phyloP scores from a whole-genome alignment of 1,284 basidiomycete species.

The Apiotrichum mycotoxinovorans region DNA sequence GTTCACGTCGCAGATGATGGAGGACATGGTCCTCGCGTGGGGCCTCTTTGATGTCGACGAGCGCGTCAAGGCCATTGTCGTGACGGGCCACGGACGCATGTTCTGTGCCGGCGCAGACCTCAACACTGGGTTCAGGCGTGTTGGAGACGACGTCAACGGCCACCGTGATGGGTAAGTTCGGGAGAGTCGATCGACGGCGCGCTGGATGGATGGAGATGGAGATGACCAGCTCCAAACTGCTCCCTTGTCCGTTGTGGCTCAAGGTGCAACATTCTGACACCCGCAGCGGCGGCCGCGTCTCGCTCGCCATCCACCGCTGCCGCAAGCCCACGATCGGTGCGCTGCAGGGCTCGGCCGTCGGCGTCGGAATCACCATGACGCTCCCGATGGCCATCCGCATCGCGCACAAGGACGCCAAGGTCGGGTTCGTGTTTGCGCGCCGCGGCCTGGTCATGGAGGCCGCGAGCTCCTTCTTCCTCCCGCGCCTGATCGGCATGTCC shows the following conservation, averaged over 20 bases:
- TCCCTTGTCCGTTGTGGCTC: too few relatives aligned
- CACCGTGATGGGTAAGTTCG: constrained; percentile 17
- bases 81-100: constrained; percentile 18
- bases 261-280: constrained; percentile 1
- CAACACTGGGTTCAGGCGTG: constrained; percentile 11
- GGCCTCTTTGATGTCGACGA: constrained; percentile 13
- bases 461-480: constrained; percentile 19
- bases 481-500: constrained; percentile 11
- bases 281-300: constrained; percentile 16
- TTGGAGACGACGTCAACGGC: constrained; percentile 6
- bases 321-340: constrained; percentile 11
- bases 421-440: constrained; percentile 20
- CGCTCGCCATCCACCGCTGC: constrained; percentile 3
- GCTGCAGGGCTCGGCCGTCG: constrained; percentile 17
- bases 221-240: too few relatives aligned
- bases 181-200: too few relatives aligned
- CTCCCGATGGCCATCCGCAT: constrained; percentile 20
- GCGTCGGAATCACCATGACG: constrained; percentile 21
- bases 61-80: constrained; percentile 19
- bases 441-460: constrained; percentile 22
- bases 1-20: constrained; percentile 17
- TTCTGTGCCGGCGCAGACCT: constrained; percentile 24
- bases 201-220: too few relatives aligned
- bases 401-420: constrained; percentile 17
- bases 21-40: constrained; percentile 15